These are phyloP conservation scores for Lentinula lateritia DNA, from an alignment of 768 basidiomycete species.

Conservation along the genomic window DNA sequence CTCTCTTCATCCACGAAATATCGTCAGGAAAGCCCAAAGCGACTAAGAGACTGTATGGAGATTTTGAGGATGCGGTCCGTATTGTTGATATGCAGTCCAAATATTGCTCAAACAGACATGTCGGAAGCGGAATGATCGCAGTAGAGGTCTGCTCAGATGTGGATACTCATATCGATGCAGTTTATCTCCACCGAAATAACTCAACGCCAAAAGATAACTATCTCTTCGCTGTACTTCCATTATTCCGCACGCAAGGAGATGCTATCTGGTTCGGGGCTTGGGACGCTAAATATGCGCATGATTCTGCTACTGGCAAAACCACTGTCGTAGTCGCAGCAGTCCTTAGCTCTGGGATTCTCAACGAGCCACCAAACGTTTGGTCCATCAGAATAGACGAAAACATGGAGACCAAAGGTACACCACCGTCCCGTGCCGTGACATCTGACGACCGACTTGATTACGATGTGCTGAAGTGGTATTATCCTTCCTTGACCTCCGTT, in stretches of 20 bases:
- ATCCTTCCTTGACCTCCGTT: background rate
- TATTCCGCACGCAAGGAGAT: constrained; percentile 26
- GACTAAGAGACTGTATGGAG: constrained; percentile 20
- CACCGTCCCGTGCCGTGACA: constrained; percentile 6
- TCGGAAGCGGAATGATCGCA: constrained; percentile 15
- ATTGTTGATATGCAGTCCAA: constrained; percentile 25
- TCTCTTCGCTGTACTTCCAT: constrained; percentile 8
- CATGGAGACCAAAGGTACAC: background rate
- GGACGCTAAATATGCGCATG: constrained; percentile 22
- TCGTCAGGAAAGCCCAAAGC: background rate
- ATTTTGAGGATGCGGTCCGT: constrained; percentile 24
- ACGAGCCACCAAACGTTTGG: constrained; percentile 31
- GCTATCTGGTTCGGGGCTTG: constrained; percentile 33
- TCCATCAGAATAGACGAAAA: constrained; percentile 17
- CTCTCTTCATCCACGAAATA: constrained; percentile 20
- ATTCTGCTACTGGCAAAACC: constrained; percentile 17
- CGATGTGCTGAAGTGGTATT: background rate
- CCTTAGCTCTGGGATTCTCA: constrained; percentile 25
- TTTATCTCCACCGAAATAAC: constrained; percentile 2
- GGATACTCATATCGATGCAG: constrained; percentile 28
- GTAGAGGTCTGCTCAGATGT: constrained; percentile 38
- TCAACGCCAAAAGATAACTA: constrained; percentile 17
- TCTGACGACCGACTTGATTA: background rate
- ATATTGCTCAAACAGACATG: background rate
- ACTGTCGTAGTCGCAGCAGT: constrained; percentile 20